Evolutionary conservation across 1,284 basidiomycete species (phyloP), one percentile per base, ranked within the genome.

Genomic region (Amylostereum chailletii): DNA sequence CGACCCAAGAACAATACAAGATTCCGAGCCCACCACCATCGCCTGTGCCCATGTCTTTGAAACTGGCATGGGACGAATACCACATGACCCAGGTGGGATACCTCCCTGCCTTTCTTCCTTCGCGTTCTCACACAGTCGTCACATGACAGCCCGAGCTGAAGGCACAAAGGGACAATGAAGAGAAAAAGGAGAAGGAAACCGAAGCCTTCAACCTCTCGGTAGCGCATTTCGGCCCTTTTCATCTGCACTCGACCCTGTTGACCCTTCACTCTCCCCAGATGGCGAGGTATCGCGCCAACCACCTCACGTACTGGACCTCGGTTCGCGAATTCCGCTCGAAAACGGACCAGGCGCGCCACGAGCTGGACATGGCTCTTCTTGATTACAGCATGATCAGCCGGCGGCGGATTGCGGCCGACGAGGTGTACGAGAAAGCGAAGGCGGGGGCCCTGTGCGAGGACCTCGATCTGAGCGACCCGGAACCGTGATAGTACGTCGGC

Each of bases 391-490:
- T 73, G 39, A 76, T 77, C 9, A 77, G 81, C 66, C 67, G 67
- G 48, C 72, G 81, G 48, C 71, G 80, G 47, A 71, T 70, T 52
- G 66, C 78, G 31, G 75, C 81, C 34, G 75, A 76, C 50, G 59
- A 60, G 54, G 81, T 83, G 56, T 60, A 81, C 53, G 81, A 84
- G 60, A 75, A 74, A 60, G 83, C 82, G 47, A 72, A 75, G 31
- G 65, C 64, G 31, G 83, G 83, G 10, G 60, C 65, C 51, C 65
- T 85, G 46, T 83, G 83, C 27, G 47, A 31, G 30, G 42, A 48
- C 29, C 38, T 42, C 5, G 19, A 19, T 19, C 19, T 19, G 19
- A 19, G 19, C 19, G 19, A 19, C 19, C 19, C 19, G 19, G 19
- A 19, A 19, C 19, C 19, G 19, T 19, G 19, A 19, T 19, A 19